Base-by-base conservation (phyloP, 106 monocot species). In the Dendrobium catenatum region DNA sequence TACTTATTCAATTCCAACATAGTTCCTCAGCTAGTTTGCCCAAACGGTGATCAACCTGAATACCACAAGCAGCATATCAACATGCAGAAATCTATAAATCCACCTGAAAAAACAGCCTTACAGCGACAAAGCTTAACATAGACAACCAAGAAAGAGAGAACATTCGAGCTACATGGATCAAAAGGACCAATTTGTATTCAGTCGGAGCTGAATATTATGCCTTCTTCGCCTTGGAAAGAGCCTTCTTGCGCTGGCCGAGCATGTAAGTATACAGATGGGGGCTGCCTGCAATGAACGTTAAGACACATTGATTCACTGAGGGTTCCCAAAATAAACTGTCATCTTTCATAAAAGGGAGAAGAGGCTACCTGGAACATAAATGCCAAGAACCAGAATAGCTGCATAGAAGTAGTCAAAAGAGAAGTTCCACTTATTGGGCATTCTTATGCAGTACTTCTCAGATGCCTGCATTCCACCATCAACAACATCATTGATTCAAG, bases 361-460 rank as follows among this genome's bases (percentile, higher is more conserved):
- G 37, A 75, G 47, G 43, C 15, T 41, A 68, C 88, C 91, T 85
- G 88, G 91, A n/a, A 86, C 86, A 85, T 91, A 91, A 44, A 83
- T 81, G 48, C 80, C 85, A 76, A 88, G 88, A 43, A 74, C 85
- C 66, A 85, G 51, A 61, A 88, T 87, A 15, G 88, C 75, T 6
- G 84, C 83, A 73, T 86, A 91, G 76, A 83, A 91, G 72, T 88
- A 88, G 83, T 91, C 88, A 43, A 91, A 91, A 10, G 91, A 91
- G 54, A 88, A 91, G 72, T 88, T 91, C 88, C 85, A 91, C 67
- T 83, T 88, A 79, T 91, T 91, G 31, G 91, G 91, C 91, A 91
- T 88, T 79, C 91, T 86, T 46, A 91, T 80, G 88, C 88, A 88
- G 75, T 91, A 88, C 77, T 88, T 91, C 17, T 91, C 88, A 76